These are phyloP conservation scores for Henckelia pumila DNA, from an alignment of 257 asterid species.

Conservation along the genomic window DNA sequence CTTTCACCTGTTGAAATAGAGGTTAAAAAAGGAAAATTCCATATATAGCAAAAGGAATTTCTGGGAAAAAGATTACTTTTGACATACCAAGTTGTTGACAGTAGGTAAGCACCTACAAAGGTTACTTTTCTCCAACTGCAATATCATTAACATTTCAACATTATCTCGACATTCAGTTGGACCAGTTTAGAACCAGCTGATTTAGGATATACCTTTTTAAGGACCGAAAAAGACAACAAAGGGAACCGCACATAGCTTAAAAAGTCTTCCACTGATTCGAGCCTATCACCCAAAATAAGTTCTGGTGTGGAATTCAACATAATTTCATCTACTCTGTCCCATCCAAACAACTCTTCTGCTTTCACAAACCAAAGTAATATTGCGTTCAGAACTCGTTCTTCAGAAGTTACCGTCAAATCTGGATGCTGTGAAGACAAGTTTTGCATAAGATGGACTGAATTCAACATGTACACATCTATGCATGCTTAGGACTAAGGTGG, in stretches of 20 bases:
- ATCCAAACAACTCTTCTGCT: slow-evolving; percentile 60
- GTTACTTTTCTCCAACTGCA: slow-evolving; percentile 80
- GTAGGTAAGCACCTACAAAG: slow-evolving; percentile 49
- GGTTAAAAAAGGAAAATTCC: slow-evolving; percentile 1
- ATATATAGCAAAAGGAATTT: slow-evolving; percentile 11
- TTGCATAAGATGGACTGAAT: slow-evolving; percentile 19
- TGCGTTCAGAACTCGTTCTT: slow-evolving; percentile 91
- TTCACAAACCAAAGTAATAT: slow-evolving; percentile 72
- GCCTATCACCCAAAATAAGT: slow-evolving; percentile 61
- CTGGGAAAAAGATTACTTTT: slow-evolving; percentile 9
- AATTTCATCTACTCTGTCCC: slow-evolving; percentile 70
- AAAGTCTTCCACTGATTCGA: slow-evolving; percentile 42
- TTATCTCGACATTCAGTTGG: slow-evolving; percentile 14
- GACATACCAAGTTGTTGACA: slow-evolving; percentile 59
- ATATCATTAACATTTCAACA: slow-evolving; percentile 20
- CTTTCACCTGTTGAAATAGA: slow-evolving; percentile 59
- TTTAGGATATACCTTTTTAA: slow-evolving; percentile 54
- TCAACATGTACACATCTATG: neutral
- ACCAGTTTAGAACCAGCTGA: neutral
- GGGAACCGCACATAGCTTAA: slow-evolving; percentile 72
- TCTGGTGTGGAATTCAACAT: slow-evolving; percentile 51
- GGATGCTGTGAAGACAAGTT: slow-evolving; percentile 63
- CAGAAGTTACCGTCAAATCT: slow-evolving; percentile 90
- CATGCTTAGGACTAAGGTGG: neutral
- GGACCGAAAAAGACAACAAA: slow-evolving; percentile 57